Evolutionary conservation across 495 filamentous ascomycete species (phyloP).

Genomic region (Xylaria scruposa): DNA sequence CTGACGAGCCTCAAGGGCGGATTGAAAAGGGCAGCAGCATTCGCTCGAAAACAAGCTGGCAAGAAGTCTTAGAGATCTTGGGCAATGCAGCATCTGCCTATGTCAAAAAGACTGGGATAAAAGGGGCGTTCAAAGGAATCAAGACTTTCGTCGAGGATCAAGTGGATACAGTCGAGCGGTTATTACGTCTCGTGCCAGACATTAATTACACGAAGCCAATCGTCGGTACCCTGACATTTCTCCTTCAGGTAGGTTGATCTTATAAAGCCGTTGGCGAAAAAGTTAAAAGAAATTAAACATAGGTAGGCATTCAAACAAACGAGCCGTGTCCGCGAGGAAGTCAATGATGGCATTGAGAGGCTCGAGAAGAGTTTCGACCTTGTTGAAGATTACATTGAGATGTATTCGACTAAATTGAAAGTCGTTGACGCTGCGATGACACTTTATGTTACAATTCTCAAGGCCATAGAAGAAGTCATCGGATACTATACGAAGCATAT

Average conservation of each 20-base stretch:
- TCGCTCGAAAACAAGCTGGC: not conserved
- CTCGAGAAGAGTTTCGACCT: constrained; percentile 12
- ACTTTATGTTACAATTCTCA: constrained; percentile 12
- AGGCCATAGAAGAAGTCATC: constrained; percentile 14
- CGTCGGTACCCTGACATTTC: not conserved
- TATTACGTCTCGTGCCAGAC: constrained; percentile 2
- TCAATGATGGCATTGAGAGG: constrained; percentile 11
- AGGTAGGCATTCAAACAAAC: constrained; percentile 17
- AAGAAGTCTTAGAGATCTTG: not conserved
- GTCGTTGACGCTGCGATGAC: constrained; percentile 1
- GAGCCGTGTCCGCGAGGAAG: constrained; percentile 1
- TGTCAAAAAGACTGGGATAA: not conserved
- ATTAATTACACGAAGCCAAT: constrained; percentile 11
- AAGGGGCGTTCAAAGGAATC: not conserved
- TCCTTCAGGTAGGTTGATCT: not conserved
- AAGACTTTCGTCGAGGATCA: constrained; percentile 9
- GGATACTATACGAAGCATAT: constrained; percentile 11
- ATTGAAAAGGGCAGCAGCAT: not conserved
- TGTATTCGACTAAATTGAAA: constrained; percentile 4
- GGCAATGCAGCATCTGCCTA: not conserved
- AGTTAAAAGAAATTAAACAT: not conserved
- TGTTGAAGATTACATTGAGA: constrained; percentile 4
- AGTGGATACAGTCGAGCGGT: constrained; percentile 6
- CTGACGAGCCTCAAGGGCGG: not conserved
- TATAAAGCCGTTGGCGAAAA: not conserved